These are phyloP conservation scores for Amniculicola lignicola DNA, from an alignment of 495 filamentous ascomycete genomes.

Conservation along the genomic window DNA sequence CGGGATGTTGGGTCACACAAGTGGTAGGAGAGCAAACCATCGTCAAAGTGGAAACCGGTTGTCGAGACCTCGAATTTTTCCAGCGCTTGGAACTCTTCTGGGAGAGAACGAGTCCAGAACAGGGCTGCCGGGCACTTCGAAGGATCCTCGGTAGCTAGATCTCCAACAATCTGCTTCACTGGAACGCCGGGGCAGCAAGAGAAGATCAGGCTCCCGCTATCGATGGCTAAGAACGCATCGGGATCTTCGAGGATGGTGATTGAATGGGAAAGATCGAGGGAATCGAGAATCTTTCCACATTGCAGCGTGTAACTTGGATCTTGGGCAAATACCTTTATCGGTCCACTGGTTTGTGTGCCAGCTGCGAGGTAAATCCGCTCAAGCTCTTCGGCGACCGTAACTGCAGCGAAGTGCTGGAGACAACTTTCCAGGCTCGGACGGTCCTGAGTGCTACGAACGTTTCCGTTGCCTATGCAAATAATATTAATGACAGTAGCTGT, in stretches of 20 bases:
- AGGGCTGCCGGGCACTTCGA: background rate
- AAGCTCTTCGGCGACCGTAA: background rate
- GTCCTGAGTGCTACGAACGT: too few species aligned
- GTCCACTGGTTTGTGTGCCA: background rate
- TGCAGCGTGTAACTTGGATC: background rate
- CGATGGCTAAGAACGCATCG: background rate
- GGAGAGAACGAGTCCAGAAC: too few species aligned
- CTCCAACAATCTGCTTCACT: background rate
- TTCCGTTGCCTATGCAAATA: too few species aligned
- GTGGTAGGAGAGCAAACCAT: too few species aligned
- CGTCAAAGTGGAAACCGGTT: too few species aligned
- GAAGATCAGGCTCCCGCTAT: background rate
- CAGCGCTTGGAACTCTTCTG: too few species aligned
- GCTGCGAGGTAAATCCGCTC: background rate
- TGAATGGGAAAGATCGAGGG: background rate
- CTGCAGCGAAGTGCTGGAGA: too few species aligned
- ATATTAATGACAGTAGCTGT: too few species aligned
- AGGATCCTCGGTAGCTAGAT: background rate
- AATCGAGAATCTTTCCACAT: background rate
- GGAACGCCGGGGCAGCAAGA: background rate
- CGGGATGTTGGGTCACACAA: too few species aligned
- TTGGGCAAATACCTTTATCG: background rate
- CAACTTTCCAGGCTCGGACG: too few species aligned
- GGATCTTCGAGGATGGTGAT: background rate
- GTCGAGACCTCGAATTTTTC: too few species aligned